Conservation (phyloP, 345 rosid species). For the Salix suchowensis region DNA sequence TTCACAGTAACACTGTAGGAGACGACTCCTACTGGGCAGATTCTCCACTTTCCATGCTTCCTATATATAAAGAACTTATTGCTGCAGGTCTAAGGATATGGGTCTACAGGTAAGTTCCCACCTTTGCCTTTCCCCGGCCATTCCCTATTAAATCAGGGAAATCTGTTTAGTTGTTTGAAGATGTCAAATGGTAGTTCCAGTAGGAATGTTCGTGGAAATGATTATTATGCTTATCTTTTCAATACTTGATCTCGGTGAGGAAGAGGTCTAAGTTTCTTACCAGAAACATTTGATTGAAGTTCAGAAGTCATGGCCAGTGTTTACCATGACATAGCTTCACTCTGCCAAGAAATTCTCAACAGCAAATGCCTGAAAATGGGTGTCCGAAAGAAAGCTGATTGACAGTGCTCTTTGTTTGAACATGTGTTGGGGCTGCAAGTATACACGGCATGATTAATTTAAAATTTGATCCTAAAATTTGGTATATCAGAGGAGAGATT, state of each 20-base stretch:
- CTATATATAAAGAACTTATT: conserved; percentile 79
- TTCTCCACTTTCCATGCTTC: conserved; percentile 90
- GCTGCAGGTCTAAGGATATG: conserved; percentile 77
- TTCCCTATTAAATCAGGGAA: background rate
- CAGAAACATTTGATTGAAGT: background rate
- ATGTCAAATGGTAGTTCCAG: background rate
- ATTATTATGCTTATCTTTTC: background rate
- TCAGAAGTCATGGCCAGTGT: background rate
- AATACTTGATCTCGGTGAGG: background rate
- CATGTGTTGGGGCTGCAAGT: background rate
- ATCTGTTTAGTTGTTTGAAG: background rate
- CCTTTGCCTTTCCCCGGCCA: background rate
- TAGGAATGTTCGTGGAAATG: background rate
- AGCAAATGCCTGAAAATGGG: background rate
- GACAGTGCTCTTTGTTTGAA: background rate
- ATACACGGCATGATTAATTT: too few relatives aligned
- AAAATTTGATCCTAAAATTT: background rate
- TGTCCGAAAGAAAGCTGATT: background rate
- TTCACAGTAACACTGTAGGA: conserved; percentile 58
- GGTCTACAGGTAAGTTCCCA: conserved; percentile 64
- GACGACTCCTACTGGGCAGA: conserved; percentile 56
- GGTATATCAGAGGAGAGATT: background rate
- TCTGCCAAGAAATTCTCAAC: too few relatives aligned
- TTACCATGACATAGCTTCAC: background rate
- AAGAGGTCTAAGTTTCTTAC: background rate